Evolutionary conservation across 164 flowering plant genomes (phyloP), one percentile per base, ranked within the genome.

Genomic region (Aristolochia contorta): DNA sequence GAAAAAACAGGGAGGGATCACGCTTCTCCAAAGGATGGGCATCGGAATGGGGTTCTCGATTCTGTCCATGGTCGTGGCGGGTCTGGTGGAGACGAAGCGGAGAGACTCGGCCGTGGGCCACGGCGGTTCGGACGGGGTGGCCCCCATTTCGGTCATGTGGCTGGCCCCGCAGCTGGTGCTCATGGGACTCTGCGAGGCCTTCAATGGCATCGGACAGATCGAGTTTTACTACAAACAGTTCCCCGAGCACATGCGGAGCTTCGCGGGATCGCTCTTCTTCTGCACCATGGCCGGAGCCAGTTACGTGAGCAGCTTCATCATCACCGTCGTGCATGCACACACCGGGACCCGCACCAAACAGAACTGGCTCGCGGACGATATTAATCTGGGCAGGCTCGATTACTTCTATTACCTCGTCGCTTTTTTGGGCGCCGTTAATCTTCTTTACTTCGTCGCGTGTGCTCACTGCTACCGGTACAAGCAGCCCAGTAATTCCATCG

Each of bases 171-270:
- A 88, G 57, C 79, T 86, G 2, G 46, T 78, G 1, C 63, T 86
- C 13, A 70, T 82, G 80, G 93, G 93, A 0, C 67, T 91, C 1
- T 79, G 79, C 1, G 96, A 91, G 72, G 87, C 88, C 1, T 91
- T 91, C 65, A 84, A 72, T 21, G 58, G 73, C 2, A 75, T 91
- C 5, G 97, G 84, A 3, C 91, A 78, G 58, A 79, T 88, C 1
- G 96, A 91, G 70, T 83, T 87, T 47, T 86, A 73, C 74, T 79
- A 91, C 77, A 77, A 72, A 62, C 77, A 91, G 67, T 82, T 86
- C 45, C 97, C 96, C 0, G 97, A 91, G 46, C 75, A 80, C 62
- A 83, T 87, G 94, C 69, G 70, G 27, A 91, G 88, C 60, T 48
- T 83, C 12, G 88, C 79, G 0, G 87, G 81, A 47, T 69, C 97